Evolutionary conservation across 192 early-diverging fungal species (phyloP).

Genomic region (Backusella westeae): DNA sequence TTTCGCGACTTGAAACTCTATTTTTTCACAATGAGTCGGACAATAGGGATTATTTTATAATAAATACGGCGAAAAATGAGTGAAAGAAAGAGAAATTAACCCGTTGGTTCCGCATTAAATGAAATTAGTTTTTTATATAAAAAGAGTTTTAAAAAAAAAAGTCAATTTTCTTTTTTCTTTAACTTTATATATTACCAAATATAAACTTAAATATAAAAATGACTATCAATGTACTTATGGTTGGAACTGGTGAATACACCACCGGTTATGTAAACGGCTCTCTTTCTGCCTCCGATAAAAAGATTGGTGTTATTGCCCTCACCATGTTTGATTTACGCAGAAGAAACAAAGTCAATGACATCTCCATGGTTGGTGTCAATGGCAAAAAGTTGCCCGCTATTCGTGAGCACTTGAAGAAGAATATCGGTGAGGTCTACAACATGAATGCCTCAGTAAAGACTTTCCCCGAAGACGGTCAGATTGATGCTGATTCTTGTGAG

Average conservation of each 20-base stretch:
- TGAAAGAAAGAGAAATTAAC: background rate
- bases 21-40: background rate
- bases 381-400: conserved; percentile 40
- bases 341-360: conserved; percentile 28
- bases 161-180: background rate
- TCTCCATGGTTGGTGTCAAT: conserved; percentile 45
- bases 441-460: conserved; percentile 35
- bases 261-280: conserved; percentile 37
- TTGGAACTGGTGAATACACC: conserved; percentile 41
- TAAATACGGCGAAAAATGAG: background rate
- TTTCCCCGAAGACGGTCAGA: conserved; percentile 38
- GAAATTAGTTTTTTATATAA: background rate
- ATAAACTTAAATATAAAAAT: background rate
- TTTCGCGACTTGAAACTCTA: background rate
- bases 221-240: conserved; percentile 37
- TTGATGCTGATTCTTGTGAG: conserved; percentile 42
- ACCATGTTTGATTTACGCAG: conserved; percentile 42
- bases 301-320: conserved; percentile 40
- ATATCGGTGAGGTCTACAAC: conserved; percentile 30
- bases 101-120: background rate
- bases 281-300: conserved; percentile 36
- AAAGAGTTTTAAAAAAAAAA: background rate
- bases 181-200: background rate
- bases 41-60: background rate
- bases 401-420: conserved; percentile 29